These are phyloP conservation scores for Trichoderma asperellum DNA, from an alignment of 2,329 filamentous ascomycete species.

Conservation along the genomic window DNA sequence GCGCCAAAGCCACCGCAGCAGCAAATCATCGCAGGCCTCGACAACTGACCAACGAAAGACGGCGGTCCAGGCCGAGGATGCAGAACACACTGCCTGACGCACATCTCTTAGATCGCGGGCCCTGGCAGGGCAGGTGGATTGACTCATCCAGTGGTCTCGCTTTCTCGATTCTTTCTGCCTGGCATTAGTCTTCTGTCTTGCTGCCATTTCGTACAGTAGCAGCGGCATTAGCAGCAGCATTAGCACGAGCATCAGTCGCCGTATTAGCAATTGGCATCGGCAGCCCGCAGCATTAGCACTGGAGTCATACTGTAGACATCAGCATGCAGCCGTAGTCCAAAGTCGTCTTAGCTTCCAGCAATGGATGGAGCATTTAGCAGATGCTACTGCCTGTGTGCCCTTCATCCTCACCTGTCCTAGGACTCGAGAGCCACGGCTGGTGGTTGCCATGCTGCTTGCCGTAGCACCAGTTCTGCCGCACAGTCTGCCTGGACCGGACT, in stretches of 20 bases:
- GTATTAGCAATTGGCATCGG: constrained; percentile 1
- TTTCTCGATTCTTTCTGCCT: not conserved
- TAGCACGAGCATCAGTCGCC: not conserved
- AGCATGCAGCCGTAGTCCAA: not conserved
- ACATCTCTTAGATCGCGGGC: constrained; percentile 24
- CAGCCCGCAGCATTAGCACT: not conserved
- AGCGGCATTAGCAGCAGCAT: constrained; percentile 17
- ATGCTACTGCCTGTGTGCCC: not conserved
- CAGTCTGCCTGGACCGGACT: not conserved
- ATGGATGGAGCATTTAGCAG: not conserved
- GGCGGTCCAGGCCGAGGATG: constrained; percentile 21
- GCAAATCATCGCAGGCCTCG: constrained; percentile 1
- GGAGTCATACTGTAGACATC: not conserved
- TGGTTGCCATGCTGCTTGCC: not conserved
- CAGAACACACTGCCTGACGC: constrained; percentile 25
- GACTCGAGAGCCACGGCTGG: not conserved
- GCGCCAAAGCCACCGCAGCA: constrained; percentile 8
- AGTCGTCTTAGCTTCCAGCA: not conserved
- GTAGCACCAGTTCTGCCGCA: not conserved
- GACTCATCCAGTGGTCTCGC: constrained; percentile 12
- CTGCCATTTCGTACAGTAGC: constrained; percentile 12
- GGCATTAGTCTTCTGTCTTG: not conserved
- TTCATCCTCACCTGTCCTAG: not conserved
- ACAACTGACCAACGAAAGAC: constrained; percentile 20
- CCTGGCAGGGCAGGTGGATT: constrained; percentile 6